Percentiles rank a stretch among this genome's conserved stretches.
These are phyloP conservation scores for Ophiocytium majus DNA, from an alignment of 352 stramenopile species.

Conservation along the genomic window DNA sequence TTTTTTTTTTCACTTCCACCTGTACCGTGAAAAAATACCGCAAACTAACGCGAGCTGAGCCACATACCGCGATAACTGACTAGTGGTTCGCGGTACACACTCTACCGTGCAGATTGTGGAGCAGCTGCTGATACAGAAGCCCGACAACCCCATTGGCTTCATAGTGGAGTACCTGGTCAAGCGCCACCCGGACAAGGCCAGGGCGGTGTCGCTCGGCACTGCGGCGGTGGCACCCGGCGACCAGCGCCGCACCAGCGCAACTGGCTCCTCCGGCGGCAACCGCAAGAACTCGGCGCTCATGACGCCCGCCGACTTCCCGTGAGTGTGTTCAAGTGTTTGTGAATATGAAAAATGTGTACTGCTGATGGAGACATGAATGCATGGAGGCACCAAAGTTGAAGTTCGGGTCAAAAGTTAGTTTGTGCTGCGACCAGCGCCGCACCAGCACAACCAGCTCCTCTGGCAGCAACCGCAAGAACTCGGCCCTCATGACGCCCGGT, in stretches of 20 bases:
- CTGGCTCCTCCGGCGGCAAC: not conserved
- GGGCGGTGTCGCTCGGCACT: conserved; percentile 21
- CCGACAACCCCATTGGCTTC: conserved; percentile 68
- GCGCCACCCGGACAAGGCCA: conserved; percentile 61
- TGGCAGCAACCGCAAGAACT: not conserved
- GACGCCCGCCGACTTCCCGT: not conserved
- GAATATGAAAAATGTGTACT: too few relatives aligned
- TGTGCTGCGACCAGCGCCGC: too few relatives aligned
- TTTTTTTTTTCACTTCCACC: too few relatives aligned
- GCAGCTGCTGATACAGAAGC: conserved; percentile 66
- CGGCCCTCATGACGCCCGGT: not conserved
- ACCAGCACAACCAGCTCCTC: too few relatives aligned
- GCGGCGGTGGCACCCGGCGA: not conserved
- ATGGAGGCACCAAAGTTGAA: too few relatives aligned
- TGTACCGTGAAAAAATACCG: too few relatives aligned
- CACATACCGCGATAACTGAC: too few relatives aligned
- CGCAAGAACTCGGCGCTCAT: not conserved
- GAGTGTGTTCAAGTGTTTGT: too few relatives aligned
- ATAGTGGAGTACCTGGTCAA: conserved; percentile 65
- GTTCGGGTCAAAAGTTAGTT: too few relatives aligned
- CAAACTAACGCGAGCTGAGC: too few relatives aligned
- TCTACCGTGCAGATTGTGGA: conserved; percentile 66
- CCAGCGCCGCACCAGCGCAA: not conserved
- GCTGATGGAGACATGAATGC: too few relatives aligned
- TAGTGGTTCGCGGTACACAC: too few relatives aligned